A percentile compares a stretch with the other conserved stretches of the same genome.
Conservation (phyloP, 2,329 filamentous ascomycete genomes). For the Amylocarpus encephaloides region DNA sequence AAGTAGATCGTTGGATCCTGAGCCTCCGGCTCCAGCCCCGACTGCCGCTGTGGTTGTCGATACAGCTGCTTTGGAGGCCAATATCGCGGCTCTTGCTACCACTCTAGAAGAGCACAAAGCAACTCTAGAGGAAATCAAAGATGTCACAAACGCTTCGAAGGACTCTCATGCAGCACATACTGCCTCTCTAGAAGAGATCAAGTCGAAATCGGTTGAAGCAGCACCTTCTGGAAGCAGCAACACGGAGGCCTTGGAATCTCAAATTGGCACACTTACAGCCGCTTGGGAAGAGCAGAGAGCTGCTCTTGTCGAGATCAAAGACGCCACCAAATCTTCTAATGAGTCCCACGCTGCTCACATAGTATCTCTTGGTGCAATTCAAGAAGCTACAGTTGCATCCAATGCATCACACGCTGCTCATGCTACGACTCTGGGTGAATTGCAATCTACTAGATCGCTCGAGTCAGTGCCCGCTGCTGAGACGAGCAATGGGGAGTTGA, state of each 20-base stretch:
- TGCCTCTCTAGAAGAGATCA: slow-evolving; percentile 16
- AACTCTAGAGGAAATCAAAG: slow-evolving; percentile 11
- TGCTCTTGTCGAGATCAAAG: background rate
- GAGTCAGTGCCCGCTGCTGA: background rate
- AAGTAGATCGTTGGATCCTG: slow-evolving; percentile 8
- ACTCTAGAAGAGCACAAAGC: slow-evolving; percentile 18
- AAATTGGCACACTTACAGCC: slow-evolving; percentile 3
- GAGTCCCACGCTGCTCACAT: no score
- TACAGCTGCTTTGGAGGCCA: slow-evolving; percentile 8
- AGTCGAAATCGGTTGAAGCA: slow-evolving; percentile 9
- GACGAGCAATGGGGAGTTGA: slow-evolving; percentile 6
- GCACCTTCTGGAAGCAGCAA: background rate
- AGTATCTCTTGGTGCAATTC: slow-evolving; percentile 14
- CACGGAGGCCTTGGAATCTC: background rate
- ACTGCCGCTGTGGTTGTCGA: slow-evolving; percentile 6
- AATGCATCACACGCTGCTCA: slow-evolving; percentile 14
- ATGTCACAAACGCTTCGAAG: slow-evolving; percentile 8
- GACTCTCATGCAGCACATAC: slow-evolving; percentile 13
- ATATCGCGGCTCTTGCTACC: slow-evolving; percentile 11
- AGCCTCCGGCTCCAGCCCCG: background rate
- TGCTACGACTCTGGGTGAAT: background rate
- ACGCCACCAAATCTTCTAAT: no score
- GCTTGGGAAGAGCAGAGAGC: slow-evolving; percentile 6
- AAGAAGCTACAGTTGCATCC: slow-evolving; percentile 13
- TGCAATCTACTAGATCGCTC: background rate